These are phyloP conservation scores for Fusarium sp. DNA, from an alignment of 2,329 filamentous ascomycete genomes.

Conservation along the genomic window DNA sequence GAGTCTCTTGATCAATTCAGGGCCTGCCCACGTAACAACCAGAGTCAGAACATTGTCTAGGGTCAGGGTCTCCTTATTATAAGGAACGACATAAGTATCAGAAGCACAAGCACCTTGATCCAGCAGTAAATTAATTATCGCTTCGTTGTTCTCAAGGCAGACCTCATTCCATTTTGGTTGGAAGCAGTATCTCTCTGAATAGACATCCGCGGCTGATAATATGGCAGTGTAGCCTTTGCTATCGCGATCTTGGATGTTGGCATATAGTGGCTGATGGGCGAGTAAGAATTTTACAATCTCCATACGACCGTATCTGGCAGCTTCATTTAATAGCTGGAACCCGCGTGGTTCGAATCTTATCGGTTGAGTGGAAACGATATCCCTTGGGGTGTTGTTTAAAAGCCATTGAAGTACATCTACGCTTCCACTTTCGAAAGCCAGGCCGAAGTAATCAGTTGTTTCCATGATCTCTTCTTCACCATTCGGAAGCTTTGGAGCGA, in stretches of 20 bases:
- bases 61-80: background rate
- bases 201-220: background rate
- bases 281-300: background rate
- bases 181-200: background rate
- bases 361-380: background rate
- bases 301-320: background rate
- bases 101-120: slow-evolving; percentile 1
- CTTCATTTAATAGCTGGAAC: slow-evolving; percentile 5
- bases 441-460: background rate
- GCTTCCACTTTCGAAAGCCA: background rate
- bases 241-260: slow-evolving; percentile 1
- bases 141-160: background rate
- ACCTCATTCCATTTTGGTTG: background rate
- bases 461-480: background rate
- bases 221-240: background rate
- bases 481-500: background rate
- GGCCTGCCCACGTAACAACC: background rate
- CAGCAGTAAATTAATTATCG: background rate
- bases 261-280: slow-evolving; percentile 4
- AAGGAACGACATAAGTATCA: background rate
- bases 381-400: background rate
- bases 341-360: background rate
- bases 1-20: slow-evolving; percentile 5
- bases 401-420: background rate
- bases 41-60: background rate